These are phyloP conservation scores for Chondrus crispus DNA, from an alignment of 23 red algal species.

Conservation along the genomic window DNA sequence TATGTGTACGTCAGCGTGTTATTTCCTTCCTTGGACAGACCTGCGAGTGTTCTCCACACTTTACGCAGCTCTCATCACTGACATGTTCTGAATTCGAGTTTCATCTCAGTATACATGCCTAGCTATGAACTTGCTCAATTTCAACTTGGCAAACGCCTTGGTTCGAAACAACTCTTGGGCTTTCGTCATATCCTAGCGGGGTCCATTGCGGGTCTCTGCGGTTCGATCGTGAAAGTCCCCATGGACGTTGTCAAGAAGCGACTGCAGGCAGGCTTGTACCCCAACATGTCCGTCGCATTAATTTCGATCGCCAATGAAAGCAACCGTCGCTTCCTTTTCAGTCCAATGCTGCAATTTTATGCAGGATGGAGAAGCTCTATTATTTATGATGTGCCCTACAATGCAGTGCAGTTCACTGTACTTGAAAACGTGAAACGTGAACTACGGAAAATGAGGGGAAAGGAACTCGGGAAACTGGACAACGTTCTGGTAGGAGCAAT, in stretches of 20 bases:
- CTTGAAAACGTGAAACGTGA: conserved; percentile 64
- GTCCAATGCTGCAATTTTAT: conserved; percentile 32
- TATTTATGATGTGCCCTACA: conserved; percentile 74
- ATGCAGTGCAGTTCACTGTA: conserved; percentile 64
- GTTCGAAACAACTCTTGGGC: conserved; percentile 18
- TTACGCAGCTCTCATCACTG: too few species aligned
- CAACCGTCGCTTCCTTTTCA: neutral
- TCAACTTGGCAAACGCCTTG: conserved; percentile 3
- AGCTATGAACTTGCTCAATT: conserved; percentile 62
- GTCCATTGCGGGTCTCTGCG: conserved; percentile 64
- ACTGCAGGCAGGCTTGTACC: conserved; percentile 66
- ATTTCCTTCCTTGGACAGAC: too few species aligned
- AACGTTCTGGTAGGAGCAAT: conserved; percentile 64
- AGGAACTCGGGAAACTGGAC: conserved; percentile 28
- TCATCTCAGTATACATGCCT: conserved; percentile 57
- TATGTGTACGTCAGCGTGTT: conserved; percentile 51
- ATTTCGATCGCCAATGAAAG: conserved; percentile 19
- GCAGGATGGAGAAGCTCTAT: conserved; percentile 55
- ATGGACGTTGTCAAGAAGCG: conserved; percentile 79
- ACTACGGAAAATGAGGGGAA: neutral
- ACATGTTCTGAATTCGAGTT: too few species aligned
- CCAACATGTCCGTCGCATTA: conserved; percentile 22
- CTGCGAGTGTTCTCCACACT: too few species aligned
- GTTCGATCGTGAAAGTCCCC: conserved; percentile 63
- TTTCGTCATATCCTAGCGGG: conserved; percentile 64